Evolutionary conservation across 2,329 filamentous ascomycete genomes (phyloP), one percentile per base, ranked within the genome.

Genomic region (Cladosporium sp.): DNA sequence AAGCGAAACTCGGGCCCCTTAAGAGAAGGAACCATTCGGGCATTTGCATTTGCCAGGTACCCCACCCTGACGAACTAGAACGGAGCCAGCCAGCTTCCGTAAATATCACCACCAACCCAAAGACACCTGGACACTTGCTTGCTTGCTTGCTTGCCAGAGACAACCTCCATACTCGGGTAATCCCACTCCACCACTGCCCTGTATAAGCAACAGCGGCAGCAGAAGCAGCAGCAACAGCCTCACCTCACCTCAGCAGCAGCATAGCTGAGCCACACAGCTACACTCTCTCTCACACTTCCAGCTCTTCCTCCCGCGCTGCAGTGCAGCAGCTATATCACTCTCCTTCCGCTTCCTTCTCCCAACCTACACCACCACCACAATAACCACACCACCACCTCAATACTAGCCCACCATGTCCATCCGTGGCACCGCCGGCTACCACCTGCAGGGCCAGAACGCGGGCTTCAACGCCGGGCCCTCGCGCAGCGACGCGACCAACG

Each of bases 351-450:
- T 21, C 28, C 36, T 59, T 15, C 52, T 51, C 21, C 67, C 41
- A n/a, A 49, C 28, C 26, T 11, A 24, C 15, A 49, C n/a, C 26
- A 55, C 52, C 14, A 15, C 28, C 28, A 55, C 32, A 47, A 14
- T 28, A 49, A 21, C 21, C 34, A 55, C 52, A 36, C 34, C 30
- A 8, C n/a, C 12, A 36, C 44, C 14, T 59, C 59, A 24, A 24
- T 24, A 24, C 24, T 24, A 24, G 51, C 61, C 66, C 74, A 77
- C 59, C 71, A 87, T 87, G 85, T 83, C 85, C 75, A 87, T 87
- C 76, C 79, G 85, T 76, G 85, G 85, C 70, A 87, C 85, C 49
- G 90, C 91, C 75, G 90, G 91, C 80, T 96, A 96, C 82, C 92
- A 93, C 81, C 87, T 95, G 78, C 51, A 44, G n/a, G 90, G 90